Conservation (phyloP, 495 filamentous ascomycete genomes). For the Penicillium arizonense region DNA sequence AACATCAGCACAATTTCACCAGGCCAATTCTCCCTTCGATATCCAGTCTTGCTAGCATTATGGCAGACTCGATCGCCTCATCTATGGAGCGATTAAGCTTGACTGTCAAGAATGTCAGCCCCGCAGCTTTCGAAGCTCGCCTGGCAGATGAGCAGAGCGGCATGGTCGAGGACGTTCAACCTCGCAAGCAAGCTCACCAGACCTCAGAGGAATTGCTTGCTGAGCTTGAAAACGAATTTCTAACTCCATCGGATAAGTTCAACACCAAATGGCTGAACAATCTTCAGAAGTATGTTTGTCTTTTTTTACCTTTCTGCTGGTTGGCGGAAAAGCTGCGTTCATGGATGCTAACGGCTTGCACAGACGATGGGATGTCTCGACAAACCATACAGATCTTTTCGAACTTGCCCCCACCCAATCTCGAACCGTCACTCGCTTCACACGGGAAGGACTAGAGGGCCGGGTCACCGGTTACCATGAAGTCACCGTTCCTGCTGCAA, state of each 20-base stretch:
- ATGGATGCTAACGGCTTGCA: constrained; percentile 13
- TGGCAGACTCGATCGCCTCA: constrained; percentile 29
- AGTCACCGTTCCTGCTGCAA: constrained; percentile 86
- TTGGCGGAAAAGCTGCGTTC: background rate
- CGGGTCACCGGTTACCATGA: constrained; percentile 92
- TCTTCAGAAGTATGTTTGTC: constrained; percentile 65
- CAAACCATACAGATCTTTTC: constrained; percentile 77
- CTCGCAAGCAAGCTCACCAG: constrained; percentile 52
- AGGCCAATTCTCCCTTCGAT: background rate
- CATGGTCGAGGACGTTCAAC: constrained; percentile 31
- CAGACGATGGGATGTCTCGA: constrained; percentile 78
- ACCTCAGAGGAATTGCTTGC: constrained; percentile 58
- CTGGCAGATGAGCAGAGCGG: constrained; percentile 36
- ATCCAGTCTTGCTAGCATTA: background rate
- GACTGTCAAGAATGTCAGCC: constrained; percentile 21
- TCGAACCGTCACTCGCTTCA: constrained; percentile 88
- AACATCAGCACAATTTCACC: constrained; percentile 1
- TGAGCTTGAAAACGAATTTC: constrained; percentile 72
- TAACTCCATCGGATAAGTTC: constrained; percentile 76
- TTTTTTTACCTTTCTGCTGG: background rate
- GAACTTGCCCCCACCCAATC: constrained; percentile 87
- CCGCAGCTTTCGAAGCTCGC: constrained; percentile 29
- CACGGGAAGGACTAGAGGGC: constrained; percentile 88
- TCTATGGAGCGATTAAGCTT: constrained; percentile 31
- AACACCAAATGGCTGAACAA: constrained; percentile 80